Evolutionary conservation across 2,329 filamentous ascomycete genomes (phyloP).

Genomic region (Bipolaris bicolor): DNA sequence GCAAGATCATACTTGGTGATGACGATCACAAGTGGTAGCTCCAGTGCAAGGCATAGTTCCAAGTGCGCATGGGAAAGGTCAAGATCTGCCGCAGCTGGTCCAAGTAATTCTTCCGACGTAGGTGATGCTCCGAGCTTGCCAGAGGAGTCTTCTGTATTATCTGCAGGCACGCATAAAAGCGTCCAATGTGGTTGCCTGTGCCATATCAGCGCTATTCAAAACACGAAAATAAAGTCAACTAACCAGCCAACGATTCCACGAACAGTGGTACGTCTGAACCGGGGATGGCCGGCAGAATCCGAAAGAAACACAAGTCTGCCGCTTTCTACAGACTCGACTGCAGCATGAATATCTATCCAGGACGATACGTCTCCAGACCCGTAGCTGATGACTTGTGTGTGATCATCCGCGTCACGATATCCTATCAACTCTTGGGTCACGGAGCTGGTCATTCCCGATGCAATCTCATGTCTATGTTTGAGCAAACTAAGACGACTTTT

Average conservation of each 20-base stretch:
- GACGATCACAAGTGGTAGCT: conserved; percentile 77
- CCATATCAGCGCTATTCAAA: background rate
- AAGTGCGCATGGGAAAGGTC: conserved; percentile 82
- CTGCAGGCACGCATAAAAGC: conserved; percentile 82
- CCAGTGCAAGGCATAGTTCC: conserved; percentile 80
- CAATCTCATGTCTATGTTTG: conserved; percentile 92
- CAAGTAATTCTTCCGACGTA: conserved; percentile 59
- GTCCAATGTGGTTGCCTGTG: conserved; percentile 82
- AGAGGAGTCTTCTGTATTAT: conserved; percentile 65
- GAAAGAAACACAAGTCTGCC: conserved; percentile 85
- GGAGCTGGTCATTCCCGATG: conserved; percentile 89
- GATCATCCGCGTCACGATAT: conserved; percentile 59
- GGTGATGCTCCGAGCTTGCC: conserved; percentile 54
- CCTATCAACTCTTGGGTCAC: conserved; percentile 93
- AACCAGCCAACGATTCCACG: conserved; percentile 88
- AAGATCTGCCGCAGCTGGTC: conserved; percentile 62
- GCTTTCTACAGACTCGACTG: conserved; percentile 69
- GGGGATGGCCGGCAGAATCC: conserved; percentile 88
- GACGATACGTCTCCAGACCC: conserved; percentile 84
- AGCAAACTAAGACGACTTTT: conserved; percentile 87
- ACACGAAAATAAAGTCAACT: conserved; percentile 5
- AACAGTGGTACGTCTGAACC: conserved; percentile 86
- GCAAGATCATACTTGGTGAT: conserved; percentile 93
- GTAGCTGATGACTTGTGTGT: conserved; percentile 74
- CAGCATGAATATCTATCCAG: conserved; percentile 92